These are phyloP conservation scores for Phytophthora agathidicida DNA, from an alignment of 352 stramenopile genomes.

Conservation along the genomic window DNA sequence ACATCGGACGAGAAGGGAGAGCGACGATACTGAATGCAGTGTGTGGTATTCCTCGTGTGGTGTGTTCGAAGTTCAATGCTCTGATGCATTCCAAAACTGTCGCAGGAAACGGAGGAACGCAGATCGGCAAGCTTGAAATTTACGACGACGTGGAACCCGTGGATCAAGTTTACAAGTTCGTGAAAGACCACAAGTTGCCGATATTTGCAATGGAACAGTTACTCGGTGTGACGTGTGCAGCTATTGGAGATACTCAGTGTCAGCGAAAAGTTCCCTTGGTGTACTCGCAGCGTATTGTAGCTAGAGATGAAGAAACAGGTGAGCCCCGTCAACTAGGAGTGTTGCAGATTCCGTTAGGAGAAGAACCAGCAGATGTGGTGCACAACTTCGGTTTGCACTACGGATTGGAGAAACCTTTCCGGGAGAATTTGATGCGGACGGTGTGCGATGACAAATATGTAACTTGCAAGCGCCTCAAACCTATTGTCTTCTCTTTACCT, in stretches of 20 bases:
- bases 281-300: conserved; percentile 55
- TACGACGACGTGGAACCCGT: conserved; percentile 71
- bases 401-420: conserved; percentile 44
- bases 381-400: conserved; percentile 46
- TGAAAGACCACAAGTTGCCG: conserved; percentile 53
- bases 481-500: conserved; percentile 60
- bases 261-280: conserved; percentile 48
- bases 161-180: conserved; percentile 76
- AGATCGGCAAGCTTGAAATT: conserved; percentile 63
- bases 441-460: conserved; percentile 69
- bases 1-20: conserved; percentile 32
- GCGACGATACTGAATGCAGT: conserved; percentile 48
- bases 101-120: conserved; percentile 16
- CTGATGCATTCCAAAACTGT: conserved; percentile 59
- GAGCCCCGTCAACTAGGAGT: conserved; percentile 42
- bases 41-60: conserved; percentile 38
- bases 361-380: conserved; percentile 67
- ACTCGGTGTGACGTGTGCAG: conserved; percentile 40
- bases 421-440: conserved; percentile 45
- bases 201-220: conserved; percentile 47
- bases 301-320: conserved; percentile 3
- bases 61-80: conserved; percentile 47
- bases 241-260: conserved; percentile 37
- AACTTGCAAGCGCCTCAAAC: conserved; percentile 45
- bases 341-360: conserved; percentile 50